Evolutionary conservation across 2,329 filamentous ascomycete species (phyloP), one percentile per base, ranked within the genome.

Genomic region (Diaporthe sp.): DNA sequence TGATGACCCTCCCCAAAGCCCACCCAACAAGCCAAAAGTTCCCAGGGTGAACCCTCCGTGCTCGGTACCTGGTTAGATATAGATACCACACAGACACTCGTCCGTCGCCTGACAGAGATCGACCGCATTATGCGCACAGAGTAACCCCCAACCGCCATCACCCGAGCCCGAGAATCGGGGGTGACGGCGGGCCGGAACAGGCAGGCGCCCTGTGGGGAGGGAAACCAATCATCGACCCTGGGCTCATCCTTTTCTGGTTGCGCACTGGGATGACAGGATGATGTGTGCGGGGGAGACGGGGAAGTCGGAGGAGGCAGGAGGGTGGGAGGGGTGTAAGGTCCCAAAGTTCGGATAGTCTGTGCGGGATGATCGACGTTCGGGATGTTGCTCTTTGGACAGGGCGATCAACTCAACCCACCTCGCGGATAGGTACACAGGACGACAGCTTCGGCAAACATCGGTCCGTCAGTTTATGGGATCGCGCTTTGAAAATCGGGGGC

Each of bases 331-430:
- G 20, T n/a, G 20, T 13, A 6, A 58, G 13, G 55, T 4, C 25
- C 49, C 4, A 20, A 12, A 20, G 55, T 20, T 22, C 31, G 7
- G 7, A 15, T 0, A 68, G 47, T 68, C 47, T 53, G 28, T 53
- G 63, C 63, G 63, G 22, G 39, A 25, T 63, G 47, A 51, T 68
- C 63, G 63, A 68, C 63, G 63, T 53, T 68, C 63, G 63, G 63
- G 47, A 51, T 51, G 39, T 13, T 5, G 10, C 31, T 34, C 1
- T 22, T 28, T 49, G n/a, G 55, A 9, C 17, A 25, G 42, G 61
- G 42, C 61, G 61, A 65, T 65, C 42, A 49, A 31, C 60, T 0
- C 22, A 53, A n/a, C 49, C 49, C 22, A n/a, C 8, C 49, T 25
- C 4, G 49, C n/a, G 17, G 28, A 20, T 9, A 34, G 55, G 20